Percentiles rank a stretch among this genome's conserved stretches.
These are phyloP conservation scores for Ceraceosorus guamensis DNA, from an alignment of 1,284 basidiomycete genomes.

Conservation along the genomic window DNA sequence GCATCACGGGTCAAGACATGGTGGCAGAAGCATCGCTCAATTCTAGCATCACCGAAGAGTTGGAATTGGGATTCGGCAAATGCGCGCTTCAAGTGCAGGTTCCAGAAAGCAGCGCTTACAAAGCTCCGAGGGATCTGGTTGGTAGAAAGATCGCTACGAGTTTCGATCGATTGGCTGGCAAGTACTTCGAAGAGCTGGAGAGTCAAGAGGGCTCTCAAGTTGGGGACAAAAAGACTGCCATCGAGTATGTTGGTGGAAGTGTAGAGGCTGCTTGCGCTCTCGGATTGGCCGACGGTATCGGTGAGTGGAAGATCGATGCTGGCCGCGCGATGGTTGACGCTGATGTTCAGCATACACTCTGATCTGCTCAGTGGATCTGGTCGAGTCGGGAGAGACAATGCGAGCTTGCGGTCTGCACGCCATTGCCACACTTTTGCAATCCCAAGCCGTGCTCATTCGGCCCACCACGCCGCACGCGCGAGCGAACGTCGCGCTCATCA, in stretches of 20 bases:
- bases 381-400: conserved; percentile 98
- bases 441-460: conserved; percentile 90
- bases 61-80: conserved; percentile 86
- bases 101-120: conserved; percentile 63
- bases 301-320: conserved; percentile 57
- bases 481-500: conserved; percentile 60
- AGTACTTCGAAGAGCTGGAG: conserved; percentile 74
- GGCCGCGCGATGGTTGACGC: too few relatives aligned
- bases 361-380: conserved; percentile 23
- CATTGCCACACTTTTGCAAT: conserved; percentile 69
- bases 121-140: conserved; percentile 68
- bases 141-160: conserved; percentile 90
- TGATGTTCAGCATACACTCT: not conserved
- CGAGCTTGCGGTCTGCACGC: conserved; percentile 90
- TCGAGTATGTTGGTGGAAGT: conserved; percentile 93
- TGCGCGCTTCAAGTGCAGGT: conserved; percentile 92
- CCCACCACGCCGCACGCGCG: conserved; percentile 63
- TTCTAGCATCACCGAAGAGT: conserved; percentile 65
- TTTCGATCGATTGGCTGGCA: conserved; percentile 76
- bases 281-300: conserved; percentile 93
- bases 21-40: conserved; percentile 69
- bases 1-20: conserved; percentile 94
- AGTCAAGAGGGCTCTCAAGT: conserved; percentile 14
- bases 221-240: conserved; percentile 60
- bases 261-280: conserved; percentile 97